Evolutionary conservation across 768 basidiomycete genomes (phyloP), one percentile per base, ranked within the genome.

Genomic region (Coprinopsis sp.): DNA sequence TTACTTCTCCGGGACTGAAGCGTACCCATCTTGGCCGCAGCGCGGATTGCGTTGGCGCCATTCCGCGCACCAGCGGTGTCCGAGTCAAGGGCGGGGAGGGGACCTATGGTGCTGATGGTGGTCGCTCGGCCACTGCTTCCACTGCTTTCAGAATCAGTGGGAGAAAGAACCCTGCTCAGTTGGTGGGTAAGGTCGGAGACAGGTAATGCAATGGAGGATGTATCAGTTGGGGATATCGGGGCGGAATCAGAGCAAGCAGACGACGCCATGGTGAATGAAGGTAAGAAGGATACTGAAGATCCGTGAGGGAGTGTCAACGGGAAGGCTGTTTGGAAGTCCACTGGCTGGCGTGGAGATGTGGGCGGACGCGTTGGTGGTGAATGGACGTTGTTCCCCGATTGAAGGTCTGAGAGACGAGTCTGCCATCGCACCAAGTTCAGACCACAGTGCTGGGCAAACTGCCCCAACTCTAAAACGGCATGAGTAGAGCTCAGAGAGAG

Each of bases 351-450:
- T 65, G 43, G 80, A 73, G 59, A 84, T 74, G 79, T 74, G 40
- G 71, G 71, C 30, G 74, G 66, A 57, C 74, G 78, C 37, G 77
- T 71, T 37, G 68, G 64, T 1, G 67, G 64, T 7, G 62, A 59
- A 38, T 65, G 64, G 7, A 54, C 62, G 47, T 61, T 63, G 41
- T 58, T 58, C 47, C 49, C 51, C 24, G 46, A 46, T 33, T 50
- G 34, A 3, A 80, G 58, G 16, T 69, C 65, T 6, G 63, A 66
- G 27, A 70, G 58, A 2, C 79, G 77, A 18, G 68, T 65, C 54
- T 77, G 70, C 93, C 93, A 95, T 33, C 76, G 64, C 14, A 69
- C 60, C 13, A 91, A 73, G 58, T 95, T 95, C 29, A 70, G 68
- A 25, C 73, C 67, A 59, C 91, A 90, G 50, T 82, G 79, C 21